These are phyloP conservation scores for Oryza coarctata DNA, from an alignment of 176 grass and related monocot genomes.

Conservation along the genomic window DNA sequence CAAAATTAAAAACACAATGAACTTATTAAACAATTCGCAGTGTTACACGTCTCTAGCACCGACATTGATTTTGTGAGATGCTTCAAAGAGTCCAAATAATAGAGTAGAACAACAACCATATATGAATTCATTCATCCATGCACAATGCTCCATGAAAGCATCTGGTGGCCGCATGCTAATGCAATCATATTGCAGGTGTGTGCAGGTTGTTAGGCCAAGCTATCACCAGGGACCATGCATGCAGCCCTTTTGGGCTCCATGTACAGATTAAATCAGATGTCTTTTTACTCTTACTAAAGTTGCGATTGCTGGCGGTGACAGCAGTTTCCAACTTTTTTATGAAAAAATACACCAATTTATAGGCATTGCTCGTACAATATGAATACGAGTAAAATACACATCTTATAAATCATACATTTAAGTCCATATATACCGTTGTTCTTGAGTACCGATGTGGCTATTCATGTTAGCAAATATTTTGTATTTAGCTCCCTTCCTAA, in stretches of 20 bases:
- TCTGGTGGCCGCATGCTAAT: conserved; percentile 3
- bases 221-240: conserved; percentile 8
- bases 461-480: too few relatives aligned
- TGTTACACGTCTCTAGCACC: not conserved
- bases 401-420: too few relatives aligned
- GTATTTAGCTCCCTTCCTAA: too few relatives aligned
- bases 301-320: too few relatives aligned
- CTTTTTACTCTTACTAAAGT: not conserved
- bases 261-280: not conserved
- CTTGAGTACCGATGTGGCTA: too few relatives aligned
- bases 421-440: too few relatives aligned
- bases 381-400: too few relatives aligned
- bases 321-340: too few relatives aligned
- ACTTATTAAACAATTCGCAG: not conserved
- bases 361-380: too few relatives aligned
- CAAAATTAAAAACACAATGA: not conserved
- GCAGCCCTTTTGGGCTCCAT: not conserved
- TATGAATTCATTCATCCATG: conserved; percentile 3
- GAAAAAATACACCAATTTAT: too few relatives aligned
- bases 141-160: not conserved
- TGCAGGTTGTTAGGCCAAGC: not conserved
- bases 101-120: not conserved
- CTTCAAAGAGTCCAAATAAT: conserved; percentile 12
- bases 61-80: conserved; percentile 22
- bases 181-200: conserved; percentile 1